These are phyloP conservation scores for Trametes gibbosa DNA, from an alignment of 768 basidiomycete genomes.

Conservation along the genomic window DNA sequence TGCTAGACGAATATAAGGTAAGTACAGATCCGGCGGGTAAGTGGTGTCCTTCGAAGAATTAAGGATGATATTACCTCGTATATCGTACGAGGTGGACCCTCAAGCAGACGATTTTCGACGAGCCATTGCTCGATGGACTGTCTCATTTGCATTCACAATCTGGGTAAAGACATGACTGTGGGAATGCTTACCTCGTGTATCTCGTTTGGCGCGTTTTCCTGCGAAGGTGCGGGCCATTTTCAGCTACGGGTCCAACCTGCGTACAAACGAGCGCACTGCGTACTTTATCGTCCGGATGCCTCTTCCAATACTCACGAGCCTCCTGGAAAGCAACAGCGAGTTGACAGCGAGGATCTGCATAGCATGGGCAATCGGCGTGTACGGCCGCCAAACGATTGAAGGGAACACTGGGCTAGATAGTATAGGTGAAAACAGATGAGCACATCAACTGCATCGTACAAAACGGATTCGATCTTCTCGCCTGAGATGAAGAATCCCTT, in stretches of 20 bases:
- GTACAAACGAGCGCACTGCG: background rate
- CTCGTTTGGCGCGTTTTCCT: conserved; percentile 6
- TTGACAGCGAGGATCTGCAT: conserved; percentile 7
- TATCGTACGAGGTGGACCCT: background rate
- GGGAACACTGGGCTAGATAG: background rate
- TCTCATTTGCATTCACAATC: background rate
- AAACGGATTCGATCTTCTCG: no score
- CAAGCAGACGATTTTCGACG: background rate
- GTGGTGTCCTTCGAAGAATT: no score
- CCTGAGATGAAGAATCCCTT: no score
- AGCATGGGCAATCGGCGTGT: conserved; percentile 6
- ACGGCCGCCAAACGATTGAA: background rate
- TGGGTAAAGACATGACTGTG: no score
- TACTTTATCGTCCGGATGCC: background rate
- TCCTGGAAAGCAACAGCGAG: conserved; percentile 1
- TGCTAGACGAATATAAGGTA: no score
- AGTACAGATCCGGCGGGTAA: no score
- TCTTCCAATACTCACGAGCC: conserved; percentile 8
- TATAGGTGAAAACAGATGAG: background rate
- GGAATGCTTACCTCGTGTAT: background rate
- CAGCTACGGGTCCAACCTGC: no score
- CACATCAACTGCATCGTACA: background rate
- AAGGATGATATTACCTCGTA: background rate
- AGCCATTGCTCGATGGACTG: conserved; percentile 9
- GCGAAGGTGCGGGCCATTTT: no score